Conservation (phyloP, 2,329 filamentous ascomycete genomes). For the Parastagonospora nodorum region DNA sequence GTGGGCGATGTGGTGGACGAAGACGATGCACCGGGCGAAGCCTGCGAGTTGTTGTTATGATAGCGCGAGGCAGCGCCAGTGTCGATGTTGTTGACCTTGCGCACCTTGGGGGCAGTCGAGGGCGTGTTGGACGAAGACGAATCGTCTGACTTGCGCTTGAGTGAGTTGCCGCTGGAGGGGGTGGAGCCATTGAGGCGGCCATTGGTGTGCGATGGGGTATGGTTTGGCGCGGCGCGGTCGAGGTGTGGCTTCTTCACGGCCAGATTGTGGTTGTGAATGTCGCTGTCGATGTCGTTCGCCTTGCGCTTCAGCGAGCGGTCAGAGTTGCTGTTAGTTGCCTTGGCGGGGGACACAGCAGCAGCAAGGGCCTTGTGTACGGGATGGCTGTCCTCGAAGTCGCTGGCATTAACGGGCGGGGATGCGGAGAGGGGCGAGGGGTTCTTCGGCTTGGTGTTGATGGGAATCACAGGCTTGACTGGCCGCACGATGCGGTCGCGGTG, state of each 20-base stretch:
- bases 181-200: slow-evolving; percentile 35
- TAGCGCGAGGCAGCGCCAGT: slow-evolving; percentile 44
- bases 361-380: slow-evolving; percentile 46
- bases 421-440: slow-evolving; percentile 67
- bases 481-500: slow-evolving; percentile 26
- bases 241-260: slow-evolving; percentile 40
- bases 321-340: slow-evolving; percentile 36
- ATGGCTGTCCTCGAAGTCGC: slow-evolving; percentile 58
- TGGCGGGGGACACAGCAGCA: slow-evolving; percentile 41
- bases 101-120: slow-evolving; percentile 32
- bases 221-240: slow-evolving; percentile 33
- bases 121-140: slow-evolving; percentile 39
- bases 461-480: slow-evolving; percentile 36
- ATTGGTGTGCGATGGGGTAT: slow-evolving; percentile 37
- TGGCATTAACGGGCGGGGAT: slow-evolving; percentile 65
- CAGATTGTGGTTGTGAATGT: slow-evolving; percentile 44
- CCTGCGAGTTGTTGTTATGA: slow-evolving; percentile 36
- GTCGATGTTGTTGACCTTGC: slow-evolving; percentile 42
- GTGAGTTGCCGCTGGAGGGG: slow-evolving; percentile 34
- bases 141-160: slow-evolving; percentile 54
- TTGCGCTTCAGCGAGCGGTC: slow-evolving; percentile 48
- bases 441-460: slow-evolving; percentile 58
- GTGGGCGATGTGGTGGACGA: slow-evolving; percentile 42
- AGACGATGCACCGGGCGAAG: slow-evolving; percentile 42
- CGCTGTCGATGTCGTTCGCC: slow-evolving; percentile 46